Conservation (phyloP, 768 basidiomycete species). For the Rubroboletus satanas region DNA sequence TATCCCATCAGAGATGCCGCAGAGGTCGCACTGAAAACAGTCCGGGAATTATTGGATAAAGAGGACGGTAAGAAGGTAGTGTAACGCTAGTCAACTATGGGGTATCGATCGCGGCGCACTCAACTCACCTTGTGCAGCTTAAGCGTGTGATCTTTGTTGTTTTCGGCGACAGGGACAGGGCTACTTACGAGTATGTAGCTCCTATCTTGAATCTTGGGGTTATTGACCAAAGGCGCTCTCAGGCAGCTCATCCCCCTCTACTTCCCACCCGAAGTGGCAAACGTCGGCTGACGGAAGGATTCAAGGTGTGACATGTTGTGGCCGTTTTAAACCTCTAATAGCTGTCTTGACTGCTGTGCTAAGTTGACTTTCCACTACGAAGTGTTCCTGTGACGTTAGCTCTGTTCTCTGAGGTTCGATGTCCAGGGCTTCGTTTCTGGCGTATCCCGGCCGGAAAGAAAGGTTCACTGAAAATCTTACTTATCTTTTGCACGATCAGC, state of each 20-base stretch:
- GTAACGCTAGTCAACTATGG: neutral
- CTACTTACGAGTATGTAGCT: slow-evolving; percentile 58
- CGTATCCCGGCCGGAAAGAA: neutral
- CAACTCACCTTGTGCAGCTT: slow-evolving; percentile 36
- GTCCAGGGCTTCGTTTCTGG: neutral
- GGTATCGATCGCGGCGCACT: neutral
- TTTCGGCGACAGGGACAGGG: slow-evolving; percentile 59
- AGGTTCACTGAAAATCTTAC: neutral
- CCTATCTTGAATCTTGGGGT: neutral
- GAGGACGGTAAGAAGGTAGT: slow-evolving; percentile 43
- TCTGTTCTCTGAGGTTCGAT: neutral
- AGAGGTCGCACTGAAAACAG: slow-evolving; percentile 58
- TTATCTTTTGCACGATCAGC: neutral
- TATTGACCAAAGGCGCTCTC: neutral
- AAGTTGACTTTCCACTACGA: neutral
- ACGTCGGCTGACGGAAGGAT: neutral
- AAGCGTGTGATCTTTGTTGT: slow-evolving; percentile 74
- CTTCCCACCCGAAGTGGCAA: slow-evolving; percentile 42
- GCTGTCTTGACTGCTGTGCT: neutral
- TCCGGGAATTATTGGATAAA: slow-evolving; percentile 55
- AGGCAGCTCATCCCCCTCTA: slow-evolving; percentile 58
- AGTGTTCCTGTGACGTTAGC: neutral
- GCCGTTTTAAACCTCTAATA: neutral
- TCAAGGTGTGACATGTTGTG: neutral
- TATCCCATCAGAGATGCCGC: slow-evolving; percentile 77